Evolutionary conservation across 345 rosid genomes (phyloP).

Genomic region (Boechera retrofracta): DNA sequence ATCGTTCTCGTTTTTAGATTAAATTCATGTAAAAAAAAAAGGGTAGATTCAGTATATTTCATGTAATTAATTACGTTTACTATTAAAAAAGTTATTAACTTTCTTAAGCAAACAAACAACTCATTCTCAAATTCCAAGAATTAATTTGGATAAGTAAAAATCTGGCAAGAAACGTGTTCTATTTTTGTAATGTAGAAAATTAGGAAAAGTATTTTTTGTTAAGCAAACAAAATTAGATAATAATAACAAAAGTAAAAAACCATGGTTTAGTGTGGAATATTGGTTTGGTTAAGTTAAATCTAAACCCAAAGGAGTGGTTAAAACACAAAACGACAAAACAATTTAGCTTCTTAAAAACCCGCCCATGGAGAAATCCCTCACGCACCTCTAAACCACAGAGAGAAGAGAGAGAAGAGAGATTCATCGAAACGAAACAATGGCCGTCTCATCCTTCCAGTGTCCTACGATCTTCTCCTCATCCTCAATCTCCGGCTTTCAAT

Average conservation of each 20-base stretch:
- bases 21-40: neutral
- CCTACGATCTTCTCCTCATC: slow-evolving; percentile 41
- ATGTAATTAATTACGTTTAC: neutral
- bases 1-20: too few species aligned
- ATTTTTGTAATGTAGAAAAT: slow-evolving; percentile 14
- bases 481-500: slow-evolving; percentile 56
- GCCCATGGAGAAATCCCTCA: slow-evolving; percentile 32
- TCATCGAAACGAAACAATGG: slow-evolving; percentile 45
- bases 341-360: slow-evolving; percentile 40
- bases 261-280: slow-evolving; percentile 10
- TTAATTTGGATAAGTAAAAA: neutral
- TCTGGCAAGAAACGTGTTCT: slow-evolving; percentile 5
- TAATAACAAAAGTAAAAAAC: neutral
- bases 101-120: neutral
- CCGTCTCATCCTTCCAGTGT: slow-evolving; percentile 56
- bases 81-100: too few species aligned
- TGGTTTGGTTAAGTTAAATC: slow-evolving; percentile 33
- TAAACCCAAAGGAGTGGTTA: slow-evolving; percentile 38
- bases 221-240: neutral
- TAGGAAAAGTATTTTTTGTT: neutral
- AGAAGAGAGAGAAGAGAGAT: slow-evolving; percentile 8
- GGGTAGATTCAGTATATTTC: neutral
- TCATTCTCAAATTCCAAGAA: neutral
- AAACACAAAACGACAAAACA: slow-evolving; percentile 42
- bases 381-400: slow-evolving; percentile 38